Conservation (phyloP, 2,329 filamentous ascomycete genomes). For the Fusarium brevicatenulatum region DNA sequence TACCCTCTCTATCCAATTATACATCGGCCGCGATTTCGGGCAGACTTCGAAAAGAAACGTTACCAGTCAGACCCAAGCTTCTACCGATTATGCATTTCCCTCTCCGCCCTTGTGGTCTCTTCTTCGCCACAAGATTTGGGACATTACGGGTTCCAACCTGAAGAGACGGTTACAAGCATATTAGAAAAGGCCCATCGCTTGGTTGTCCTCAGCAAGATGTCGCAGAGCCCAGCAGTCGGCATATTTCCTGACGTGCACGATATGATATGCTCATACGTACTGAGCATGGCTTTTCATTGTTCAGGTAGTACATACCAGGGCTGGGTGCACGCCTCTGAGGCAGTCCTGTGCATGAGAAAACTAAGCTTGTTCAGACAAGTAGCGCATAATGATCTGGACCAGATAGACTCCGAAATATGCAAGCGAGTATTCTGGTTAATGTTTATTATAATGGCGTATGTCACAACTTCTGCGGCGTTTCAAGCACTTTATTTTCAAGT, state of each 20-base stretch:
- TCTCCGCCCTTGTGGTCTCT: not conserved
- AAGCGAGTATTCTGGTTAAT: not conserved
- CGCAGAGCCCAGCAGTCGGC: not conserved
- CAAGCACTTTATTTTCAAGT: accelerated
- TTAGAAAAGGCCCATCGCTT: not conserved
- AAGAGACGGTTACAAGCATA: not conserved
- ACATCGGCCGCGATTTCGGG: not conserved
- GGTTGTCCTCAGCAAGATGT: not conserved
- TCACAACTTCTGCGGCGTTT: accelerated
- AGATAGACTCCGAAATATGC: not conserved
- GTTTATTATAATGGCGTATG: not conserved
- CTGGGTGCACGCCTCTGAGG: not conserved
- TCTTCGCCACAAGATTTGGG: accelerated
- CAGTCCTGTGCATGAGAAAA: not conserved
- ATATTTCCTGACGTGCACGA: not conserved
- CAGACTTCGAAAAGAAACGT: not conserved
- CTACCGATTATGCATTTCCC: not conserved
- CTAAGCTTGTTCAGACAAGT: not conserved
- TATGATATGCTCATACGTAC: not conserved
- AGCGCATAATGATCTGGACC: not conserved
- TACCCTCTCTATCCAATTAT: not conserved
- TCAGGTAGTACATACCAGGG: not conserved
- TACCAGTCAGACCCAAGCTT: not conserved
- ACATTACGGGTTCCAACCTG: not conserved
- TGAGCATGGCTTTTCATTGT: not conserved